Conservation (phyloP, 331 rosid genomes). For the Acacia concinna region DNA sequence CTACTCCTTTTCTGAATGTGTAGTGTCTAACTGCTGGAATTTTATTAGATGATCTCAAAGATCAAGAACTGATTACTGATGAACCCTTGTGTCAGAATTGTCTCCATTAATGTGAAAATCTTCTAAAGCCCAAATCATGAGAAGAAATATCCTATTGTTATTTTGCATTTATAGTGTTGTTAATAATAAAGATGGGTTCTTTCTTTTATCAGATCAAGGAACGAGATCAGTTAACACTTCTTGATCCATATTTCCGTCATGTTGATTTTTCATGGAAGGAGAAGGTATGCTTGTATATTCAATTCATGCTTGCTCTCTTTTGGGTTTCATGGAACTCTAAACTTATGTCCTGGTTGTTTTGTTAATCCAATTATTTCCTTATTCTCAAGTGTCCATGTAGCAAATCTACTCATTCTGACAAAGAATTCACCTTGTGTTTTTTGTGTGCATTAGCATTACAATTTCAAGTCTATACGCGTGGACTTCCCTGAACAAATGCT, state of each 20-base stretch:
- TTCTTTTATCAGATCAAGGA: constrained; percentile 70
- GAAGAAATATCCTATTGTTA: not conserved
- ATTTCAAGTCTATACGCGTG: constrained; percentile 83
- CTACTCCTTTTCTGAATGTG: not conserved
- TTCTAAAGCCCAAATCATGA: not conserved
- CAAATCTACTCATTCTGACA: constrained; percentile 23
- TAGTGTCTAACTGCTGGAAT: constrained; percentile 4
- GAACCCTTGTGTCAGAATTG: not conserved
- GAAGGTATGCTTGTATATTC: constrained; percentile 53
- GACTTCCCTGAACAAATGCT: constrained; percentile 86
- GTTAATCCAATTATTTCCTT: not conserved
- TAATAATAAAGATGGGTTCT: constrained; percentile 29
- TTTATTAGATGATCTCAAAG: constrained; percentile 5
- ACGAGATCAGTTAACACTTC: constrained; percentile 77
- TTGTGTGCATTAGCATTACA: constrained; percentile 55
- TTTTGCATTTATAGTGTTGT: constrained; percentile 21
- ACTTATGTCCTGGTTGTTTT: not conserved
- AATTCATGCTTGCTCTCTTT: not conserved
- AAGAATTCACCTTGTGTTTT: constrained; percentile 1
- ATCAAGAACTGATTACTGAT: not conserved
- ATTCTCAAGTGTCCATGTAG: not conserved
- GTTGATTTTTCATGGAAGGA: constrained; percentile 67
- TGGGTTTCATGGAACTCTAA: not conserved
- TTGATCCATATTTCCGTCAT: constrained; percentile 62
- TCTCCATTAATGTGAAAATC: constrained; percentile 6